phyloP scores from a whole-genome alignment of 768 basidiomycete genomes.

The Boletus edulis region DNA sequence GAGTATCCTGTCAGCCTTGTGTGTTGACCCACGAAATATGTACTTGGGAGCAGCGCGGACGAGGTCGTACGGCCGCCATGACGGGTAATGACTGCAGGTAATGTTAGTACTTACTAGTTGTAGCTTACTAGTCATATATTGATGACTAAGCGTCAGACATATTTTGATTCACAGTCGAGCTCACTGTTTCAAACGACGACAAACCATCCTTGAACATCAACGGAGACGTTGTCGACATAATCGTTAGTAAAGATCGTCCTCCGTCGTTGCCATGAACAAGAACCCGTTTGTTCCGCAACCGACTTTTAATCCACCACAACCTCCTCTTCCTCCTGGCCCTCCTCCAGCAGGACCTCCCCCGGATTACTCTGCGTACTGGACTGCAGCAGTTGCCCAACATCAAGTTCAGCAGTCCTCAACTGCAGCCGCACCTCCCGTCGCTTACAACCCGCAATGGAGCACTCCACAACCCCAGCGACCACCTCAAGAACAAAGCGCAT shows the following conservation, averaged over 20 bases:
- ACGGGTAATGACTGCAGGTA: no score
- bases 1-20: background rate
- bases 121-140: background rate
- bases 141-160: slow-evolving; percentile 26
- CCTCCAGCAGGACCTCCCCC: slow-evolving; percentile 70
- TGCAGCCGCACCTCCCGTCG: slow-evolving; percentile 39
- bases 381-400: slow-evolving; percentile 50
- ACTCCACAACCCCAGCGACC: slow-evolving; percentile 63
- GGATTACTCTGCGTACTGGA: slow-evolving; percentile 81
- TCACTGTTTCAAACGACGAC: slow-evolving; percentile 25
- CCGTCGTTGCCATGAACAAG: slow-evolving; percentile 63
- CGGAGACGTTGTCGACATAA: background rate
- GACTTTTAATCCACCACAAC: slow-evolving; percentile 66
- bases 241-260: slow-evolving; percentile 11
- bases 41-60: slow-evolving; percentile 9
- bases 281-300: slow-evolving; percentile 77
- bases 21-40: background rate
- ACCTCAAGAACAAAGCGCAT: slow-evolving; percentile 73
- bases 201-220: slow-evolving; percentile 10
- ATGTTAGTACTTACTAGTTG: background rate
- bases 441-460: slow-evolving; percentile 68
- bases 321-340: slow-evolving; percentile 78
- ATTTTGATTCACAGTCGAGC: slow-evolving; percentile 7
- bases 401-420: slow-evolving; percentile 34
- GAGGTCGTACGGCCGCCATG: slow-evolving; percentile 8